Conservation (phyloP, 2,329 filamentous ascomycete genomes). For the Fusarium globosum region DNA sequence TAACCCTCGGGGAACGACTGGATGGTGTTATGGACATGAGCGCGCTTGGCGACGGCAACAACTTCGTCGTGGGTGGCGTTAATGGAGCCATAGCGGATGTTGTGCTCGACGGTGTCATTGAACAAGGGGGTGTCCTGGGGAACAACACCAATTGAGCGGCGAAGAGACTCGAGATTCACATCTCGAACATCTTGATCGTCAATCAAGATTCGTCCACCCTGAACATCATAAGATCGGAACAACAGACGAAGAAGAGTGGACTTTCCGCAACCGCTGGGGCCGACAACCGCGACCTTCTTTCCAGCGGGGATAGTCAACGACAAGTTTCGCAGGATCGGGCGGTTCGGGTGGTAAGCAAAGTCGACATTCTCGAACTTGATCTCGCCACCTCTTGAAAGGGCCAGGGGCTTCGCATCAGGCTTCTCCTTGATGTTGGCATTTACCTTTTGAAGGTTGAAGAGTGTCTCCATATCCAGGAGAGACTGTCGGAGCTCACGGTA, state of each 20-base stretch:
- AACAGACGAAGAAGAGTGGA: constrained; percentile 90
- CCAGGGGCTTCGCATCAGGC: constrained; percentile 77
- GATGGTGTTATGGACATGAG: constrained; percentile 87
- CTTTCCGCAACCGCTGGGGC: constrained; percentile 95
- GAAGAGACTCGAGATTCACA: constrained; percentile 83
- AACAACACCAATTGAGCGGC: constrained; percentile 90
- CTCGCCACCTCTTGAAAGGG: constrained; percentile 81
- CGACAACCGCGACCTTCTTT: constrained; percentile 95
- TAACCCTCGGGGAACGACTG: constrained; percentile 87
- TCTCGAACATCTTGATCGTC: constrained; percentile 93
- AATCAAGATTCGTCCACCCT: constrained; percentile 85
- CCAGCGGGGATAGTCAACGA: constrained; percentile 92
- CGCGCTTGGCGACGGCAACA: constrained; percentile 80
- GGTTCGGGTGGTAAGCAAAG: constrained; percentile 89
- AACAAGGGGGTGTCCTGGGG: constrained; percentile 97
- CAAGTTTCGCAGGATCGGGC: constrained; percentile 87
- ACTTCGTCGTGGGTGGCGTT: constrained; percentile 80
- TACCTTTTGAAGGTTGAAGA: constrained; percentile 97
- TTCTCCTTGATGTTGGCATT: constrained; percentile 87
- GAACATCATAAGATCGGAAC: constrained; percentile 94
- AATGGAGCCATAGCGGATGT: constrained; percentile 92
- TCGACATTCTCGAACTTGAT: constrained; percentile 95
- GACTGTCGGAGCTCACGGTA: constrained; percentile 96
- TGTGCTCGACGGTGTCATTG: constrained; percentile 95
- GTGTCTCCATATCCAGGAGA: constrained; percentile 96